Percentiles rank a stretch among this genome's conserved stretches.
These are phyloP conservation scores for Globisporangium okanoganense DNA, from an alignment of 352 stramenopile species.

Conservation along the genomic window DNA sequence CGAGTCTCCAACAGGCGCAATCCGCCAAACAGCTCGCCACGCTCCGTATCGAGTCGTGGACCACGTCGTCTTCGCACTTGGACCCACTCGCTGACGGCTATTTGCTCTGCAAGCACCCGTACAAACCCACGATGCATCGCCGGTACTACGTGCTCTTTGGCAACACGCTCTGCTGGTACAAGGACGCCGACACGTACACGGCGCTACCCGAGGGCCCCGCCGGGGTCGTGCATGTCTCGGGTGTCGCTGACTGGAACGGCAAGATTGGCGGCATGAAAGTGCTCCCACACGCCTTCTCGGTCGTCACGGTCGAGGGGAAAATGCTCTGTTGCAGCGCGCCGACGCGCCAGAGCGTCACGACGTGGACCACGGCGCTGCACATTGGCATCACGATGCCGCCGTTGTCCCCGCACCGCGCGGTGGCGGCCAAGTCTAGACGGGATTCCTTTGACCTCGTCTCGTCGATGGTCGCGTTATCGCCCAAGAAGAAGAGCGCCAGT, in stretches of 20 bases:
- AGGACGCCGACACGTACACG: slow-evolving; percentile 58
- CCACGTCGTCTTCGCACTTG: slow-evolving; percentile 49
- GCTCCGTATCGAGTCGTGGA: slow-evolving; percentile 58
- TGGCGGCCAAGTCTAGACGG: slow-evolving; percentile 52
- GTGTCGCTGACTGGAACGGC: slow-evolving; percentile 63
- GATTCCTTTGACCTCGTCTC: slow-evolving; percentile 70
- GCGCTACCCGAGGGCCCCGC: slow-evolving; percentile 40
- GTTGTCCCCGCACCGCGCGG: slow-evolving; percentile 64
- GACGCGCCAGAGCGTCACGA: slow-evolving; percentile 55
- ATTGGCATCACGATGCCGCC: slow-evolving; percentile 74
- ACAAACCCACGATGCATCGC: slow-evolving; percentile 59
- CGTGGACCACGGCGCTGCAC: slow-evolving; percentile 67
- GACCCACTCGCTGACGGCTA: slow-evolving; percentile 71
- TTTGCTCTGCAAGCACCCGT: slow-evolving; percentile 61
- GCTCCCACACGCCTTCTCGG: slow-evolving; percentile 47
- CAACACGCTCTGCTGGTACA: slow-evolving; percentile 81
- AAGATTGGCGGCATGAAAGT: slow-evolving; percentile 49
- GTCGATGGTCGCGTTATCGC: slow-evolving; percentile 15
- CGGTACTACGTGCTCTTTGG: slow-evolving; percentile 77
- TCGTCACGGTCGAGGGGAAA: slow-evolving; percentile 69
- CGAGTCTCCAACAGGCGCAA: slow-evolving; percentile 55
- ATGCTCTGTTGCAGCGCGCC: slow-evolving; percentile 59
- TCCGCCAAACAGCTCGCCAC: slow-evolving; percentile 45
- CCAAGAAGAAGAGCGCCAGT: slow-evolving; percentile 6
- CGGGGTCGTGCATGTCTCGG: slow-evolving; percentile 61